Base-by-base conservation (phyloP, 208 protist species). In the Vickermania spadyakhi region DNA sequence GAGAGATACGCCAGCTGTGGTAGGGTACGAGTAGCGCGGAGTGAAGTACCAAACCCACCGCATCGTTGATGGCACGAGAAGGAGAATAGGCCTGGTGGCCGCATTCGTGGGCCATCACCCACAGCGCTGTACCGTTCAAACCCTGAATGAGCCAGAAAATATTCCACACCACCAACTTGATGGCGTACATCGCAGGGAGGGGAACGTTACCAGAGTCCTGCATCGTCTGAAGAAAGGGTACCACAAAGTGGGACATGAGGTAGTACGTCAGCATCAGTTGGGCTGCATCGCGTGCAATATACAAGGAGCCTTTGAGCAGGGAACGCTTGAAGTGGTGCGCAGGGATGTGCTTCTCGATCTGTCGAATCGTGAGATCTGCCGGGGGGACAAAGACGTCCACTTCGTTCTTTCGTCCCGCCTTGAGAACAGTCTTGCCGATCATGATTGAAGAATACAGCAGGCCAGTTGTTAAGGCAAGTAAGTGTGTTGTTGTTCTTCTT, bases 31-130 rank as follows among this genome's bases (percentile, higher is more conserved):
- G 81, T 25, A 97, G 51, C 22, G 70, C 62, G 18, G 87, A 91
- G 80, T 98, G 96, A 3, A 94, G 51, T 22, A 95, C 30, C 28
- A 93, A 70, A 4, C 96, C 96, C 52, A 98, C 77, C 23, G 72
- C 36, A 73, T 97, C 89, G 75, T 97, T 96, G 14, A 97, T 5
- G 0, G 36, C 25, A 41, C 73, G 70, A 52, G 66, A 77, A 27
- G 88, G 70, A 31, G 77, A 84, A 78, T 97, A 97, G 56, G 78
- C 90, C 42, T 93, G 79, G 66, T 98, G 96, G 26, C 96, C 96
- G 66, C 96, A 98, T 72, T 98, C 96, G 61, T 98, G 96, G 2
- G 86, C 93, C 3, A 98, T 31, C 3, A 98, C 91, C 93, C 95
- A 98, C 0, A 97, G 30, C 5, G 84, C 93, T 1, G 92, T 97